Base-by-base conservation (phyloP, 441 rosid genomes). In the Brassica balearica region DNA sequence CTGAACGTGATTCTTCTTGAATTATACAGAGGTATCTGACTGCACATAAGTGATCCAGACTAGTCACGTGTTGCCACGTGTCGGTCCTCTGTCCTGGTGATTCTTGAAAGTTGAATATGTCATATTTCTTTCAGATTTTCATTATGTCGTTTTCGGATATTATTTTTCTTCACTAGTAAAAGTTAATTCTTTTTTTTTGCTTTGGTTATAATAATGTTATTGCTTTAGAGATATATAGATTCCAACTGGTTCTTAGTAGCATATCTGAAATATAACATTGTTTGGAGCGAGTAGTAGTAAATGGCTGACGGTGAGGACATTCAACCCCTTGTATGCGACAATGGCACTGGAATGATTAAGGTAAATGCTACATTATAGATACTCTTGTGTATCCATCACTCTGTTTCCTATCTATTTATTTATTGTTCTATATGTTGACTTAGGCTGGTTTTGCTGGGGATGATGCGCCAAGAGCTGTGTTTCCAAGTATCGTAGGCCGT, bases 391-490 rank as follows among this genome's bases (percentile, higher is more conserved):
- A 43, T 43, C 51, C 51, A 43, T 43, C 51, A 43, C 51, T 4
- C 51, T 43, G 51, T 43, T 43, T 43, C 51, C 14, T 48, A 48
- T 73, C 46, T 68, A 60, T 38, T 14, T 14, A 51, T 27, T 3
- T 3, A 43, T 3, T 12, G 5, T 43, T 43, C 14, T 43, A 11
- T 41, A 1, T 72, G 17, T 66, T 58, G 61, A 58, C 20, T 25
- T 73, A 88, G 95, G 95, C 92, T 82, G 95, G 91, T 71, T 90
- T 90, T 82, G 92, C 91, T 23, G 92, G 95, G 11, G 92, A 90
- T 73, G 95, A 90, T 82, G 95, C 95, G 71, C 92, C 92, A 2
- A 86, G 92, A 81, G 95, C 92, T 8, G 92, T 90, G 84, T 90
- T 90, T 68, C 92, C 94, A 68, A 90, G 94, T 82, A 87, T 88